A percentile compares a stretch with the other conserved stretches of the same genome.
These are phyloP conservation scores for Moesziomyces aphidis DNA, from an alignment of 1,284 basidiomycete genomes.

Conservation along the genomic window DNA sequence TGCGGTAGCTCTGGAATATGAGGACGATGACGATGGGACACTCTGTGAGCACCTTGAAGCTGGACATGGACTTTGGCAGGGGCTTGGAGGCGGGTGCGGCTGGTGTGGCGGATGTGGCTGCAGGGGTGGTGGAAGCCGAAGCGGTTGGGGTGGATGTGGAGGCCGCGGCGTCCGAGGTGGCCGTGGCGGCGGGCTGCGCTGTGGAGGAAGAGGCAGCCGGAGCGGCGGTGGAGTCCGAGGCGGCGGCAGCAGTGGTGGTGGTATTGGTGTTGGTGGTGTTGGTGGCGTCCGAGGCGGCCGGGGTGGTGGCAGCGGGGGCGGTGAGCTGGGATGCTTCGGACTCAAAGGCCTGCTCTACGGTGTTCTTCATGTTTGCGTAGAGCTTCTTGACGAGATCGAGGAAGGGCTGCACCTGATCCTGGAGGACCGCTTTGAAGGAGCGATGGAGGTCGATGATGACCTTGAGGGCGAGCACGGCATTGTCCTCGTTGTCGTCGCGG, in stretches of 20 bases:
- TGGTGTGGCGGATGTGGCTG: conserved; percentile 14
- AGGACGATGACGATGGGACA: conserved; percentile 93
- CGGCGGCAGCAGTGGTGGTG: not conserved
- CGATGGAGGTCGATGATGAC: conserved; percentile 81
- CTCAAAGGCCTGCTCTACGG: conserved; percentile 81
- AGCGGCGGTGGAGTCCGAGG: not conserved
- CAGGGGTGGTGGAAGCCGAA: conserved; percentile 18
- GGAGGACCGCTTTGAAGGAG: conserved; percentile 72
- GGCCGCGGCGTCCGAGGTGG: not conserved
- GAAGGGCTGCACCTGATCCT: conserved; percentile 84
- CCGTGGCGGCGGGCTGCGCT: no score
- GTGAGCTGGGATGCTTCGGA: conserved; percentile 48
- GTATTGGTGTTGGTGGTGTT: not conserved
- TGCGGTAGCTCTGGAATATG: conserved; percentile 83
- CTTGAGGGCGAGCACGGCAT: conserved; percentile 90
- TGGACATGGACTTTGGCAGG: conserved; percentile 69
- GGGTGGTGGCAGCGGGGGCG: conserved; percentile 4
- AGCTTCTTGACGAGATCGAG: conserved; percentile 80
- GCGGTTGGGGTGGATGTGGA: conserved; percentile 13
- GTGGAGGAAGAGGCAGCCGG: no score
- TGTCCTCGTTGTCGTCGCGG: conserved; percentile 95
- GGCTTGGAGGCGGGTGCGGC: conserved; percentile 39
- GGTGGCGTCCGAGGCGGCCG: conserved; percentile 1
- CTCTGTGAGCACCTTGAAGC: conserved; percentile 95
- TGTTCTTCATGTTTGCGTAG: conserved; percentile 79